Base-by-base conservation (phyloP, 2,329 filamentous ascomycete species). In the Blastomyces silverae region DNA sequence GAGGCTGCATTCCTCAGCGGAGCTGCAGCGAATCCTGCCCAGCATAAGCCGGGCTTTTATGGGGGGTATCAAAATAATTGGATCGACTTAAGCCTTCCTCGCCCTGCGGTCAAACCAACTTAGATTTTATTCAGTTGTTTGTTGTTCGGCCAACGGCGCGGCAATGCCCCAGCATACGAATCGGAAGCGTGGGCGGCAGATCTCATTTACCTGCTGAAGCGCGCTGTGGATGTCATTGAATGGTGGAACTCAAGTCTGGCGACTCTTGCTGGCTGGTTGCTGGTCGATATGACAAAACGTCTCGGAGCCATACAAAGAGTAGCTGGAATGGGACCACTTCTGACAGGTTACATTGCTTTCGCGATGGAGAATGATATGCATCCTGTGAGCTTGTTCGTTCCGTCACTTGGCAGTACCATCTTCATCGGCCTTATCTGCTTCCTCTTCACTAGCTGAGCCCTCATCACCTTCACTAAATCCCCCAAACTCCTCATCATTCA, bases 391-490 rank as follows among this genome's bases (percentile, higher is more conserved):
- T 39, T 3, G 4, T 22, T 15, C 7, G 44, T 20, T 44, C 63
- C 25, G 44, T 56, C 63, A 64, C 28, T 64, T 61, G 63, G 28
- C 13, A 52, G 22, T 6, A 11, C 39, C 31, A 3, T 31, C 55
- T 48, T 59, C 53, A 44, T 34, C 25, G 10, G 3, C 34, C 8
- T 34, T 37, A 22, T 39, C 53, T 37, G 37, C 62, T 10, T 22
- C 37, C 10, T 39, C 53, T 2, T 25, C 62, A 25, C 34, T 22
- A 25, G 61, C 17, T 44, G 17, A 48, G 50, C 77, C 77, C 57
- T 76, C 76, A 62, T 77, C 77, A 64, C 75, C 77, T 37, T 79
- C 76, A 65, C 78, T 77, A 28, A 78, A 75, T 61, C 77, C 79
- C 34, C 75, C 78, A 61, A 78, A 79, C 58, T 76, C 77, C 25